These are phyloP conservation scores for Tulasnella calospora DNA, from an alignment of 768 basidiomycete species.

Conservation along the genomic window DNA sequence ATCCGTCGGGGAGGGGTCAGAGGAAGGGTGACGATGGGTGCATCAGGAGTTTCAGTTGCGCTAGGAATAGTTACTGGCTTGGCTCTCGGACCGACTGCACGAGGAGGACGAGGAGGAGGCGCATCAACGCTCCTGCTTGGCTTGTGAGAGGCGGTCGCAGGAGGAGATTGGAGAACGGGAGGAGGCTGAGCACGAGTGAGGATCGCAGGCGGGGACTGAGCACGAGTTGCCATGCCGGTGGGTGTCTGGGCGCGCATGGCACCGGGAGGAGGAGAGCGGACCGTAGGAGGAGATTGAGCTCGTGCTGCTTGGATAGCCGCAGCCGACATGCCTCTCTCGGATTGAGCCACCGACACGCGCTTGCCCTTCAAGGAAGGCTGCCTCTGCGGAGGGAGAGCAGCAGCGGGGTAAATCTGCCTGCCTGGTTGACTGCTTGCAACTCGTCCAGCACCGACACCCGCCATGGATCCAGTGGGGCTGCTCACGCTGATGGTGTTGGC, in stretches of 20 bases:
- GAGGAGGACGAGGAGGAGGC: constrained; percentile 1
- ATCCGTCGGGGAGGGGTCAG: constrained; percentile 4
- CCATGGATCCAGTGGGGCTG: background rate
- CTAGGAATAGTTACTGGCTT: background rate
- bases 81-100: background rate
- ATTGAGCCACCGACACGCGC: background rate
- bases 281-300: background rate
- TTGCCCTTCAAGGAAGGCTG: background rate
- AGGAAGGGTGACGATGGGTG: background rate
- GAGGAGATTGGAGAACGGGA: background rate
- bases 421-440: background rate
- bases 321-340: background rate
- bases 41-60: background rate
- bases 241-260: background rate
- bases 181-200: background rate
- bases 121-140: background rate
- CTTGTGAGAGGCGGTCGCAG: background rate
- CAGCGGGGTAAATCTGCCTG: constrained; percentile 10
- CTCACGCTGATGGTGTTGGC: background rate
- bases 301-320: background rate
- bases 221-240: background rate
- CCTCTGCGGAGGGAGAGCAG: background rate
- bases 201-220: background rate
- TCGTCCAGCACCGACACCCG: background rate
- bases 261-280: constrained; percentile 5